Base-by-base conservation (phyloP, 164 flowering plant genomes). In the Chimonanthus salicifolius region DNA sequence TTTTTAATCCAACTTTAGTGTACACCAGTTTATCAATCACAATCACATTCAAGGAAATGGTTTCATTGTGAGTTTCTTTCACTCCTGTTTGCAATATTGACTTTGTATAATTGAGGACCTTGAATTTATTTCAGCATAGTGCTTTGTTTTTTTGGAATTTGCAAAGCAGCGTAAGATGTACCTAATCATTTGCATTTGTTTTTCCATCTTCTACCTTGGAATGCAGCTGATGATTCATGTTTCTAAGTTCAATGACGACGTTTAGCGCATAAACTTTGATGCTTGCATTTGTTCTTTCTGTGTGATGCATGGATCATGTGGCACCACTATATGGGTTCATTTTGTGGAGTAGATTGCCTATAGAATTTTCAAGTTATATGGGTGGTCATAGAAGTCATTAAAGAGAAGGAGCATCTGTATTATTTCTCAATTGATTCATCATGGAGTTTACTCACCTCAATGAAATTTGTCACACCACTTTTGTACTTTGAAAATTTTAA, bases 1-100 rank as follows among this genome's bases (percentile, higher is more conserved):
- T 92, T 6, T 87, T 88, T 76, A 92, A 74, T 74, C 97, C 97
- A n/a, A 83, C 96, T 43, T 89, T 92, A 6, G 85, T 90, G 49
- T 46, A 71, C 6, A 71, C 81, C 80, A 85, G 85, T 70, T 82
- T 92, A 47, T 86, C 89, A 4, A 64, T 80, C 47, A 86, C 92
- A 63, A 78, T 92, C 47, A 92, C 97, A 50, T 77, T 49, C 62
- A 80, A 87, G 15, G 84, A 86, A 81, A 72, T 90, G 80, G 72
- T 77, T n/a, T 68, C 68, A 70, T 44, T 89, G 95, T 92, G 78
- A 88, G 94, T 80, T 68, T 47, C 73, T 72, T 67, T 49, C 47
- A 60, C 7, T 63, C 68, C 68, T 66, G 44, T 10, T 66, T 66
- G 45, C 68, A 66, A 66, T 66, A 4, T 65, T 21, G 13, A n/a